Evolutionary conservation across 2,329 filamentous ascomycete genomes (phyloP).

Genomic region (Thelonectria blattea): DNA sequence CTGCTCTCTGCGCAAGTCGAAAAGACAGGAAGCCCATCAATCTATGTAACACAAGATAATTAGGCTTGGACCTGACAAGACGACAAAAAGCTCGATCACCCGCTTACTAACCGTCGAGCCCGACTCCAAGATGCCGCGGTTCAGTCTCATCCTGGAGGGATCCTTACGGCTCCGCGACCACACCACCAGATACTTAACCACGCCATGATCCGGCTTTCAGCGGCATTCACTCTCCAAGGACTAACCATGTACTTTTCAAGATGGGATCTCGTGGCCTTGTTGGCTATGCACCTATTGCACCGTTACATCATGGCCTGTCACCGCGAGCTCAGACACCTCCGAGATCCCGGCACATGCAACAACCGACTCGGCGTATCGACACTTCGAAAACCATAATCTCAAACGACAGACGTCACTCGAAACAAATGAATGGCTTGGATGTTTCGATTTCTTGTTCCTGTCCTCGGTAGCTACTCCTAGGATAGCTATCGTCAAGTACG

Average conservation of each 20-base stretch:
- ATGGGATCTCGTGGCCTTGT: background rate
- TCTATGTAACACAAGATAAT: background rate
- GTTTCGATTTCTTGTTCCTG: constrained; percentile 3
- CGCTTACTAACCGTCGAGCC: background rate
- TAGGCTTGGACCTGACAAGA: too few species aligned
- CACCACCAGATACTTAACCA: background rate
- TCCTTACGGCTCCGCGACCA: background rate
- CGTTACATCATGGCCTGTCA: constrained; percentile 6
- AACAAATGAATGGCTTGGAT: constrained; percentile 6
- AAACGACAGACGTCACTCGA: background rate
- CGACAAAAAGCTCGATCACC: background rate
- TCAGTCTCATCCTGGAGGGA: background rate
- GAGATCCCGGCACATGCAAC: constrained; percentile 11
- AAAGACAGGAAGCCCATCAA: background rate
- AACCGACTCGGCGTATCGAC: too few species aligned
- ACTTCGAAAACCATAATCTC: too few species aligned
- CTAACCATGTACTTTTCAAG: background rate
- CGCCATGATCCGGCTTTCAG: background rate
- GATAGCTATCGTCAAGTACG: constrained; percentile 11
- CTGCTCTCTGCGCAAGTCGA: background rate
- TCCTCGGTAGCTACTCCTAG: background rate
- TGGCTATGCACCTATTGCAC: constrained; percentile 6
- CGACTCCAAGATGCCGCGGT: background rate
- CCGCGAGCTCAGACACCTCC: constrained; percentile 4
- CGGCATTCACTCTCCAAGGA: background rate